A percentile compares a stretch with the other conserved stretches of the same genome.
These are phyloP conservation scores for Scheffersomyces stipitis DNA, from an alignment of 805 yeast species.

Conservation along the genomic window DNA sequence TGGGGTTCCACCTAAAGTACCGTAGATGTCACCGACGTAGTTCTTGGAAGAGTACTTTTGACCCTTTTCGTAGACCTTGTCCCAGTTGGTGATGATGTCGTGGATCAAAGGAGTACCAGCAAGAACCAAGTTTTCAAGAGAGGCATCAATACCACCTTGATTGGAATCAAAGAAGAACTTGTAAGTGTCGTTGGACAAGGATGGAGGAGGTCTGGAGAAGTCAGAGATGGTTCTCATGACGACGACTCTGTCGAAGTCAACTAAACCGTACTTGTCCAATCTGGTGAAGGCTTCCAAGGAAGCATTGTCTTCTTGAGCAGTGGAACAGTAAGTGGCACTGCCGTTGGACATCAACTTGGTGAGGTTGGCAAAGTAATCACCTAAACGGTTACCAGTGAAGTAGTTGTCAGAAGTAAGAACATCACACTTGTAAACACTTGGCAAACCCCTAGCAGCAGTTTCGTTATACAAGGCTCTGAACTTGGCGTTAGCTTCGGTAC, in stretches of 20 bases:
- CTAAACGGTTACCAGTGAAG: constrained; percentile 54
- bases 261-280: constrained; percentile 52
- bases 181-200: constrained; percentile 42
- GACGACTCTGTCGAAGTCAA: constrained; percentile 57
- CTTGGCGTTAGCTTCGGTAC: constrained; percentile 42
- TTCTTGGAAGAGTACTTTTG: constrained; percentile 44
- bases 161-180: constrained; percentile 49
- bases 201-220: constrained; percentile 54
- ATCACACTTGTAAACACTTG: constrained; percentile 55
- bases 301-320: constrained; percentile 71
- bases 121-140: constrained; percentile 49
- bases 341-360: constrained; percentile 56
- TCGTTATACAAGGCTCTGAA: constrained; percentile 50
- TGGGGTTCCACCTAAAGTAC: constrained; percentile 49
- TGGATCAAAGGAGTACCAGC: constrained; percentile 56
- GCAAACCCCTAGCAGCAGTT: constrained; percentile 50
- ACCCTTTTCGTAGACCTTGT: constrained; percentile 28
- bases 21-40: constrained; percentile 62
- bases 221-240: constrained; percentile 63
- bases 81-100: constrained; percentile 55
- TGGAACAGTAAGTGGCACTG: constrained; percentile 56
- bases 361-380: constrained; percentile 49
- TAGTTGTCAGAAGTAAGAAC: constrained; percentile 60
- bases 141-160: constrained; percentile 52
- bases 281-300: constrained; percentile 59